Percentiles rank a stretch among this genome's conserved stretches.
These are phyloP conservation scores for Lonicera japonica DNA, from an alignment of 129 eudicot species.

Conservation along the genomic window DNA sequence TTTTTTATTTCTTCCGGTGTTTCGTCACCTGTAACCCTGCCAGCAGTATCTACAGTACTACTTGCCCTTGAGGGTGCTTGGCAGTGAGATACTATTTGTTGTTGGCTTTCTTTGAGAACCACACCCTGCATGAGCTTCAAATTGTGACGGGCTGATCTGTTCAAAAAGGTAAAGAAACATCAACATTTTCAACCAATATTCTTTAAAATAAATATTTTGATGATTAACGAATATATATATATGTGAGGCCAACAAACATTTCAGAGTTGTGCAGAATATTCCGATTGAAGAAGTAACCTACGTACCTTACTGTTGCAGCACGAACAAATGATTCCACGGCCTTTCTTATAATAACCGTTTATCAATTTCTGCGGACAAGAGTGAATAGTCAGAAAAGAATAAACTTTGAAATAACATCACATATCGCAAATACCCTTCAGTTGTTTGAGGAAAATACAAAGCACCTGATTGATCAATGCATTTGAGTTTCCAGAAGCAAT, in stretches of 20 bases:
- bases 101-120: constrained; percentile 84
- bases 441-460: too few relatives aligned
- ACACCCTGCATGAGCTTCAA: constrained; percentile 95
- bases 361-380: constrained; percentile 47
- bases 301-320: constrained; percentile 67
- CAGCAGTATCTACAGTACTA: constrained; percentile 88
- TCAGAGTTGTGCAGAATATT: too few relatives aligned
- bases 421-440: too few relatives aligned
- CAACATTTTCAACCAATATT: constrained; percentile 2
- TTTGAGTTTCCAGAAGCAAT: too few relatives aligned
- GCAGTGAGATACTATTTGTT: constrained; percentile 68
- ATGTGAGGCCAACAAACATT: too few relatives aligned
- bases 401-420: too few relatives aligned
- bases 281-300: too few relatives aligned
- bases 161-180: constrained; percentile 10
- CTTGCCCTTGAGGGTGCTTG: constrained; percentile 41
- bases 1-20: constrained; percentile 48
- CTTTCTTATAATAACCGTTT: constrained; percentile 66
- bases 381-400: background rate
- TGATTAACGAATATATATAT: background rate
- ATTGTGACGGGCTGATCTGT: constrained; percentile 89
- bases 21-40: too few relatives aligned
- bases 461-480: too few relatives aligned
- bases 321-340: constrained; percentile 58
- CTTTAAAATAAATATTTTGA: too few relatives aligned